Base-by-base conservation (phyloP, 2,329 filamentous ascomycete genomes). In the Diplodia seriata region DNA sequence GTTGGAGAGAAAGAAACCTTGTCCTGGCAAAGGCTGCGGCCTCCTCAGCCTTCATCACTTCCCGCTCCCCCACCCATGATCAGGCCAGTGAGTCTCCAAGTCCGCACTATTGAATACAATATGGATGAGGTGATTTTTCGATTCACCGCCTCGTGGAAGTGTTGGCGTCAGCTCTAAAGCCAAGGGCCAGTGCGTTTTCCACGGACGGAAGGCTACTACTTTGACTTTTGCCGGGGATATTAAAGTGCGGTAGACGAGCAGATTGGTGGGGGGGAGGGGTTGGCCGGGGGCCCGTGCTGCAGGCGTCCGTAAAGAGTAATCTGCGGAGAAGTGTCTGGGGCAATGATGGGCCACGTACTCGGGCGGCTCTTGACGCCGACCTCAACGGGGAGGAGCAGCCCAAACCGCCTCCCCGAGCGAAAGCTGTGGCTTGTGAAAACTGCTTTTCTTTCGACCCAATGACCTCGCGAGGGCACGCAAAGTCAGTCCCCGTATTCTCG, bases 161-260 rank as follows among this genome's bases (percentile, higher is more conserved):
- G 11, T 29, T 50, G 40, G 49, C 57, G 57, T 62, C 57, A 62
- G 57, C 57, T 43, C 47, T 40, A 51, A 15, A 18, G 38, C 9
- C 2, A 51, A 20, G 23, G 20, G n/a, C 3, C 14, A 38, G 55
- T 15, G 36, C 26, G n/a, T 36, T 12, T 11, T 9, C n/a, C 20
- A 26, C 14, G 40, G 26, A n/a, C 43, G 57, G 57, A n/a, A 20
- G 20, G 47, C 59, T 29, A 47, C 59, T 38, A 47, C 47, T 51
- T n/a, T 2, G 36, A 18, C 7, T 51, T 51, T 38, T 63, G 59
- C 59, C 59, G 59, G 43, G 23, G 59, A 63, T 63, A 63, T 63
- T 63, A 63, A 51, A n/a, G 9, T 1, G 6, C 8, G 47, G 59
- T 47, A 63, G 47, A 63, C 43, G 59, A 51, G 59, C 59, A 51